A percentile compares a stretch with the other conserved stretches of the same genome.
phyloP scores from a whole-genome alignment of 495 filamentous ascomycete genomes.

The Neurospora sublineolata region DNA sequence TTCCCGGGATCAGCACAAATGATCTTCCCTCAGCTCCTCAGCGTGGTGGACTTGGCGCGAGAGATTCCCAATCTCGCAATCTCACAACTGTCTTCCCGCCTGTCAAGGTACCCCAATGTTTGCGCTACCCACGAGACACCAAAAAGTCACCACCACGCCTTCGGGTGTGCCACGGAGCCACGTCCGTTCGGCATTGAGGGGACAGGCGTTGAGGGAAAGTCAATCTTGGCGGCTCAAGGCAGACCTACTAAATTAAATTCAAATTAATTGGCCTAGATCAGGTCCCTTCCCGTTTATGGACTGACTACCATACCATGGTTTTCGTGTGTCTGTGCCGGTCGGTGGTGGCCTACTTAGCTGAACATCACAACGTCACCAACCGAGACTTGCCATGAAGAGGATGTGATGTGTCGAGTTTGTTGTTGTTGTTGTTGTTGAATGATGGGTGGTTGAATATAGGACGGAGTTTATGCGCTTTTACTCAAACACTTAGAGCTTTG shows the following conservation, averaged over 20 bases:
- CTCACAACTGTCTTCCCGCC: neutral
- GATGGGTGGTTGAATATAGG: too few species aligned
- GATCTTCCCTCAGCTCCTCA: neutral
- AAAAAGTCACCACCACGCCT: neutral
- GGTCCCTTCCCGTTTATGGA: neutral
- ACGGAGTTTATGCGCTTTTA: too few species aligned
- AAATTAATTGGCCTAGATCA: neutral
- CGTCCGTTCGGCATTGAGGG: neutral
- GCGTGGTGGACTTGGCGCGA: neutral
- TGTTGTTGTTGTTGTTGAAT: too few species aligned
- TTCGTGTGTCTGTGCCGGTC: neutral
- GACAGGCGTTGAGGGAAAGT: too few species aligned
- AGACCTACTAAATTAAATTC: neutral
- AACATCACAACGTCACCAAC: neutral
- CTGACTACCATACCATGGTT: neutral
- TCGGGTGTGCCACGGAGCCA: neutral
- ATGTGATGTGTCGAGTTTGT: too few species aligned
- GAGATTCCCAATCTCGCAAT: neutral
- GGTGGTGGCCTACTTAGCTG: neutral
- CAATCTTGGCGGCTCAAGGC: too few species aligned
- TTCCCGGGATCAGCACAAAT: neutral
- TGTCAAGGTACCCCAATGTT: neutral
- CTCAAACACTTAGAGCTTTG: too few species aligned
- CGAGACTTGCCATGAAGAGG: too few species aligned
- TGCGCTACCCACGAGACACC: neutral